phyloP scores from a whole-genome alignment of 805 yeast species.

The Zygoascus biomembranicola region DNA sequence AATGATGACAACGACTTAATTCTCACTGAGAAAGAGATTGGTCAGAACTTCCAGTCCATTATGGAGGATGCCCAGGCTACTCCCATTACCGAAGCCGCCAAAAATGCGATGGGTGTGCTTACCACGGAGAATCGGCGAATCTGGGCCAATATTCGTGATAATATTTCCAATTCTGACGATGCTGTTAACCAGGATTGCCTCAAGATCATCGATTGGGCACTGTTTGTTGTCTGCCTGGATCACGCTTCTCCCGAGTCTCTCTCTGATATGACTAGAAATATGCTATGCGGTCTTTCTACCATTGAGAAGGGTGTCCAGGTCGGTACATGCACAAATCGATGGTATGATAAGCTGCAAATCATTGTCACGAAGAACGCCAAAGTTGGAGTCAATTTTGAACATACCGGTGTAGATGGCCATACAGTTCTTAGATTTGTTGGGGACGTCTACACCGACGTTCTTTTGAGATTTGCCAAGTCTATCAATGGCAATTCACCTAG shows the following conservation, averaged over 20 bases:
- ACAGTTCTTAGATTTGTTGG: constrained; percentile 82
- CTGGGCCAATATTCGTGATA: constrained; percentile 72
- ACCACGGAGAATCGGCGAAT: constrained; percentile 84
- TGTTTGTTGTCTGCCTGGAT: constrained; percentile 77
- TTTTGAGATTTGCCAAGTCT: constrained; percentile 73
- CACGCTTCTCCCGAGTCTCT: constrained; percentile 55
- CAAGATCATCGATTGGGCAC: constrained; percentile 68
- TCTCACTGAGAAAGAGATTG: constrained; percentile 66
- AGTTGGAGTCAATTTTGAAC: constrained; percentile 88
- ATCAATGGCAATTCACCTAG: constrained; percentile 72
- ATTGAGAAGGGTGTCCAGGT: constrained; percentile 81
- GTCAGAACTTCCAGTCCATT: constrained; percentile 65
- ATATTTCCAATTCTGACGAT: constrained; percentile 30
- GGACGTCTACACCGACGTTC: constrained; percentile 87
- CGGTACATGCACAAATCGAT: constrained; percentile 89
- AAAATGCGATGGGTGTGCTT: constrained; percentile 77
- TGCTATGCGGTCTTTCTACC: constrained; percentile 77
- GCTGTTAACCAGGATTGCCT: constrained; percentile 60
- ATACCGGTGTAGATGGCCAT: constrained; percentile 92
- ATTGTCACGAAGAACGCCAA: constrained; percentile 82
- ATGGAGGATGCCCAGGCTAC: constrained; percentile 57
- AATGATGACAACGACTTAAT: constrained; percentile 65
- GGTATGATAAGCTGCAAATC: constrained; percentile 89
- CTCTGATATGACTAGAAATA: constrained; percentile 63
- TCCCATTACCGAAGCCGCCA: constrained; percentile 51